These are phyloP conservation scores for Neofusicoccum parvum DNA, from an alignment of 2,329 filamentous ascomycete genomes.

Conservation along the genomic window DNA sequence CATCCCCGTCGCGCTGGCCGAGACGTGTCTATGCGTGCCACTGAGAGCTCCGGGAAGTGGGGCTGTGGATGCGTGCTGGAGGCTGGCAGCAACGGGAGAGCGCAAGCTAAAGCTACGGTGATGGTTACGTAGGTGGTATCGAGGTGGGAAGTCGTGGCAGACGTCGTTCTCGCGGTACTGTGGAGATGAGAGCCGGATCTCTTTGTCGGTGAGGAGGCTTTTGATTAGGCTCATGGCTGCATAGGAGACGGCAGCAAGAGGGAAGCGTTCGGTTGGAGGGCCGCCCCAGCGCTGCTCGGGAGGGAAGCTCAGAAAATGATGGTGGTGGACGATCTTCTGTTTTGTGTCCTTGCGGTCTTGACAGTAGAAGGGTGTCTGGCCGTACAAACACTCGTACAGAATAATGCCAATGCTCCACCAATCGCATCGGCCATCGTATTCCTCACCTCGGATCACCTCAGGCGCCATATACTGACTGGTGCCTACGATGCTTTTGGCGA, in stretches of 20 bases:
- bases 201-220: conserved; percentile 72
- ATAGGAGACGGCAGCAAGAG: conserved; percentile 59
- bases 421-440: conserved; percentile 91
- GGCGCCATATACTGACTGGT: conserved; percentile 99
- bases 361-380: conserved; percentile 84
- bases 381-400: conserved; percentile 91
- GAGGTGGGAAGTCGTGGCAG: conserved; percentile 23
- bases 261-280: conserved; percentile 50
- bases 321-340: conserved; percentile 78
- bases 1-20: conserved; percentile 24
- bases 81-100: background rate
- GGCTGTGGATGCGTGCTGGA: background rate
- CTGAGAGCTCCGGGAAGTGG: conserved; percentile 23
- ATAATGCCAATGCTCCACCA: conserved; percentile 98
- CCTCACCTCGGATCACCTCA: conserved; percentile 79
- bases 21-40: background rate
- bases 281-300: conserved; percentile 53
- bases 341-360: conserved; percentile 84
- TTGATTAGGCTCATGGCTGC: conserved; percentile 78
- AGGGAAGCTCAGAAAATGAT: conserved; percentile 71
- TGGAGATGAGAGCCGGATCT: conserved; percentile 73
- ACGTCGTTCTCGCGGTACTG: conserved; percentile 71
- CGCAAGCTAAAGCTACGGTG: conserved; percentile 16
- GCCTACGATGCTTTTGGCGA: conserved; percentile 85
- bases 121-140: background rate